Base-by-base conservation (phyloP, 306 rosid species). In the Quercus glauca region DNA sequence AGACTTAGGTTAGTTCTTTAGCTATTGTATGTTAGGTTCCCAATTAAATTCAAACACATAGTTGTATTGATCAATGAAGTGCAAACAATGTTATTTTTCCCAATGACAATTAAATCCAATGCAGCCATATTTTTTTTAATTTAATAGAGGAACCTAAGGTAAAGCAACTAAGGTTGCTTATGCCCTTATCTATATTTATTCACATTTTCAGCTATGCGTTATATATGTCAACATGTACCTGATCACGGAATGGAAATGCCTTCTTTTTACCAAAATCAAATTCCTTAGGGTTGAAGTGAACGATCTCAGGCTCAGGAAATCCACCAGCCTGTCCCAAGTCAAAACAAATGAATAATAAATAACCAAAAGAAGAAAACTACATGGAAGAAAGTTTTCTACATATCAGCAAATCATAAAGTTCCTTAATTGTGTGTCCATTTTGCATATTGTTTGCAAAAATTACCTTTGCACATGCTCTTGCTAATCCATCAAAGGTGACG, bases 401-500 rank as follows among this genome's bases (percentile, higher is more conserved):
- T 8, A 8, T 68, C 14, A 33, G 77, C 61, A 78, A 43, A 77
- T 68, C 3, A 69, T 5, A 78, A 41, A 21, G 11, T 72, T 81
- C 23, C n/a, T 41, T 20, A 15, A 13, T 45, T 68, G 0, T 41
- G 0, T 68, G 15, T 71, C 41, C 31, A 25, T 69, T 74, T 55
- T 59, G 31, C n/a, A 57, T 64, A 55, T 23, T 21, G 43, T 43
- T 43, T 56, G 43, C 41, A 70, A 45, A 13, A 41, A 58, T 74
- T 86, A 91, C 99, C 96, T 93, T 93, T 51, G 99, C 99, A 82
- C 98, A 95, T 73, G 99, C 99, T 91, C 61, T 95, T 79, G 97
- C 99, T 78, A 95, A 79, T 45, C 98, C 98, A 76, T 90, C 99
- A 80, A 95, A 95, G 10, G 99, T 91, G 67, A 95, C 98, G 75